A percentile compares a stretch with the other conserved stretches of the same genome.
These are phyloP conservation scores for Dactylellina sp. DNA, from an alignment of 2,329 filamentous ascomycete genomes.

Conservation along the genomic window DNA sequence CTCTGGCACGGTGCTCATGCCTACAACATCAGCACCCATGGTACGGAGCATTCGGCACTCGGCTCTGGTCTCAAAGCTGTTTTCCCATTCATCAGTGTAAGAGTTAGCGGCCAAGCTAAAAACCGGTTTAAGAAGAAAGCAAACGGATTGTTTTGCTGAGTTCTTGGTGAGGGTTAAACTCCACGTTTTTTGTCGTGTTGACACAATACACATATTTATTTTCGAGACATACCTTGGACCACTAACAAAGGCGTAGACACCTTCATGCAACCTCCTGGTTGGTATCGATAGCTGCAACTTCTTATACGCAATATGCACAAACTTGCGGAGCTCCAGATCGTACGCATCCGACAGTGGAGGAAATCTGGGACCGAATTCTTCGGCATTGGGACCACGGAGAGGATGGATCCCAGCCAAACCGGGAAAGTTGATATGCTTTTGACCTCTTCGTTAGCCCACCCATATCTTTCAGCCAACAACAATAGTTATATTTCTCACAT, in stretches of 20 bases:
- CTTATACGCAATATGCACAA: conserved; percentile 71
- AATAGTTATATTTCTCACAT: conserved; percentile 67
- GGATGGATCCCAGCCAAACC: conserved; percentile 73
- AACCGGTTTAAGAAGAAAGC: background rate
- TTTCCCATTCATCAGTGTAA: conserved; percentile 16
- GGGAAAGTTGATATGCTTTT: conserved; percentile 73
- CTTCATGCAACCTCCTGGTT: conserved; percentile 71
- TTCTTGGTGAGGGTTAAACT: background rate
- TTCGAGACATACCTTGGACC: conserved; percentile 69
- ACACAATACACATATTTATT: too few relatives aligned
- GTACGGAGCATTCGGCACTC: conserved; percentile 73
- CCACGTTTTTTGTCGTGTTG: conserved; percentile 9
- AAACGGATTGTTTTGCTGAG: background rate
- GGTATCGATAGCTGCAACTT: conserved; percentile 66
- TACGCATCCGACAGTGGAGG: conserved; percentile 75
- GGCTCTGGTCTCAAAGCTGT: conserved; percentile 73
- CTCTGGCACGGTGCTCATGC: conserved; percentile 78
- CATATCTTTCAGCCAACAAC: too few relatives aligned
- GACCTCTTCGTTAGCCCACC: conserved; percentile 23
- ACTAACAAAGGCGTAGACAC: conserved; percentile 74
- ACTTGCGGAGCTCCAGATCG: conserved; percentile 71
- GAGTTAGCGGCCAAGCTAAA: background rate
- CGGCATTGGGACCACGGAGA: conserved; percentile 72
- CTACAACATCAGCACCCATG: conserved; percentile 76
- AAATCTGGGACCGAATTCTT: conserved; percentile 73